Percentiles rank a stretch among this genome's conserved stretches.
Conservation (phyloP, 2,329 filamentous ascomycete species). For the Fusarium nurragi region DNA sequence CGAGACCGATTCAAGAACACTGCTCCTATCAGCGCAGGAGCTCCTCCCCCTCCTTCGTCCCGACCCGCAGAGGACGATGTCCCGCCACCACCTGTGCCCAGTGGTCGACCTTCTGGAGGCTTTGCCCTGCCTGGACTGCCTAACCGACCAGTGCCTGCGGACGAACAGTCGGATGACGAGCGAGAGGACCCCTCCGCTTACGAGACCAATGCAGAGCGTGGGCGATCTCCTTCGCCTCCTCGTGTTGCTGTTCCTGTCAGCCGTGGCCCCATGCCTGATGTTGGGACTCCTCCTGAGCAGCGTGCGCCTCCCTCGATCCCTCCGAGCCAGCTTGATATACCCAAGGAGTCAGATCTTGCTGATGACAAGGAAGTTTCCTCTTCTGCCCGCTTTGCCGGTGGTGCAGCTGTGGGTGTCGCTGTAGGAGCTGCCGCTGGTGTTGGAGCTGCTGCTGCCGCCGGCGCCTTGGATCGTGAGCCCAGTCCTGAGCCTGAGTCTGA, state of each 20-base stretch:
- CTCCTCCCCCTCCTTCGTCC: constrained; percentile 52
- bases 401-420: constrained; percentile 57
- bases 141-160: constrained; percentile 64
- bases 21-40: constrained; percentile 70
- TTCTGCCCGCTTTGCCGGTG: constrained; percentile 65
- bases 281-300: constrained; percentile 62
- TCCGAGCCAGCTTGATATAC: constrained; percentile 69
- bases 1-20: constrained; percentile 84
- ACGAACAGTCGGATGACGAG: constrained; percentile 57
- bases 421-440: constrained; percentile 34
- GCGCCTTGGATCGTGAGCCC: constrained; percentile 41
- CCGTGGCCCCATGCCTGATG: constrained; percentile 65
- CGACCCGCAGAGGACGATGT: constrained; percentile 54
- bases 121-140: constrained; percentile 83
- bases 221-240: constrained; percentile 73
- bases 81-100: constrained; percentile 61
- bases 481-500: constrained; percentile 30
- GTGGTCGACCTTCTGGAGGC: constrained; percentile 75
- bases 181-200: constrained; percentile 60
- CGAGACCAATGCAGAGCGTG: constrained; percentile 54
- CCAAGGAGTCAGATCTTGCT: constrained; percentile 70
- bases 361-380: constrained; percentile 72
- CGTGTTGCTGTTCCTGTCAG: constrained; percentile 87
- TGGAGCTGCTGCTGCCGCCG: constrained; percentile 34
- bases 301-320: constrained; percentile 68